Percentiles rank a stretch among this genome's conserved stretches.
Conservation (phyloP, 176 grass and related monocot species). For the Puccinellia tenuiflora region DNA sequence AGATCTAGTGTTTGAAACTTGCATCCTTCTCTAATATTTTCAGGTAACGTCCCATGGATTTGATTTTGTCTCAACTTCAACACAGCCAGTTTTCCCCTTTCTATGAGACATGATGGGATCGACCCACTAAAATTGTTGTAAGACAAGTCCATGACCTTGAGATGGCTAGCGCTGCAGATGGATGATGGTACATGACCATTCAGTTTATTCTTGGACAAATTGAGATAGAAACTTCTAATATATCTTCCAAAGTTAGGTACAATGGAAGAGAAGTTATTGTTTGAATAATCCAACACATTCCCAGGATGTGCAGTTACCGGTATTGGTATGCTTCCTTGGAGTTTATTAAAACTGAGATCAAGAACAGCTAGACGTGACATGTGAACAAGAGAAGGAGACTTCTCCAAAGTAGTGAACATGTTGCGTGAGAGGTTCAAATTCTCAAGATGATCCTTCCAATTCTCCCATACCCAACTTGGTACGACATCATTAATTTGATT, state of each 20-base stretch:
- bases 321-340: background rate
- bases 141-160: background rate
- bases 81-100: background rate
- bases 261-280: background rate
- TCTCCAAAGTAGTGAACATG: background rate
- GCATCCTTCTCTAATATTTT: conserved; percentile 4
- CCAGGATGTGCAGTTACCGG: background rate
- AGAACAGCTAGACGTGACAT: background rate
- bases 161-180: background rate
- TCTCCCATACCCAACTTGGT: conserved; percentile 26
- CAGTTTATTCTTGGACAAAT: conserved; percentile 19
- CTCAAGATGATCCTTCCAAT: background rate
- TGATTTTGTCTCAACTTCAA: background rate
- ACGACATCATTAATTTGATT: conserved; percentile 21
- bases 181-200: conserved; percentile 17
- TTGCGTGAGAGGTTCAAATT: background rate
- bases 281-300: background rate
- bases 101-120: background rate
- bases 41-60: background rate
- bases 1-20: conserved; percentile 12
- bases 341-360: conserved; percentile 10
- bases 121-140: conserved; percentile 17
- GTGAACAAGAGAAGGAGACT: background rate
- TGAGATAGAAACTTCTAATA: background rate
- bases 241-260: background rate